Evolutionary conservation across 305 asterid species (phyloP).

Genomic region (Rubia tinctorum): DNA sequence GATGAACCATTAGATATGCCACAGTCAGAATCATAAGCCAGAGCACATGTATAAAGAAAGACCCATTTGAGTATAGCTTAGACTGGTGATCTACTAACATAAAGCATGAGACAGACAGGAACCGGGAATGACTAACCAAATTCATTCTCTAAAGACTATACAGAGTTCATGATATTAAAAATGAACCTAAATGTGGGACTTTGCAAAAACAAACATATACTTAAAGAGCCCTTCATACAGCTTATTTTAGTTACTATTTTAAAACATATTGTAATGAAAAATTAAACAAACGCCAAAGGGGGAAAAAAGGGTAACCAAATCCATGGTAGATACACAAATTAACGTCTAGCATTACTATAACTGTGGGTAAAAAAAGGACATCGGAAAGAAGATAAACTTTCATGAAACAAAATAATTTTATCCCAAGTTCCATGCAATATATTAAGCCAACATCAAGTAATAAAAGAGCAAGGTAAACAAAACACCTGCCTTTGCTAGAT

Average conservation of each 20-base stretch:
- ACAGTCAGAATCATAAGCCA: neutral
- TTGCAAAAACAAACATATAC: too few relatives aligned
- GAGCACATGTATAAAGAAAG: neutral
- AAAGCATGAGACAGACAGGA: neutral
- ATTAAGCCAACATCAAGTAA: constrained; percentile 13
- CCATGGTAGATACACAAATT: neutral
- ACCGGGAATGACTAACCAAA: neutral
- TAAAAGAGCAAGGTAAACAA: constrained; percentile 11
- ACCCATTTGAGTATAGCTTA: neutral
- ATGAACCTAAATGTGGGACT: too few relatives aligned
- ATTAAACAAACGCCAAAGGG: neutral
- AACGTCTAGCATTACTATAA: neutral
- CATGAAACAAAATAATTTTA: neutral
- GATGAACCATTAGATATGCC: neutral
- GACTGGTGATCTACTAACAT: too few relatives aligned
- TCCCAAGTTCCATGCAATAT: neutral
- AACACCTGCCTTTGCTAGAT: constrained; percentile 43
- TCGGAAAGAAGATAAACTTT: neutral
- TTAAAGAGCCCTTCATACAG: neutral
- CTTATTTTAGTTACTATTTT: neutral
- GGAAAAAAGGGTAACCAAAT: neutral
- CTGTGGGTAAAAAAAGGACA: neutral
- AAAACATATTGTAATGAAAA: neutral
- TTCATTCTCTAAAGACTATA: neutral
- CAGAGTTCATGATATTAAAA: neutral